phyloP scores from a whole-genome alignment of 495 filamentous ascomycete species.

The Talaromyces borbonicus region DNA sequence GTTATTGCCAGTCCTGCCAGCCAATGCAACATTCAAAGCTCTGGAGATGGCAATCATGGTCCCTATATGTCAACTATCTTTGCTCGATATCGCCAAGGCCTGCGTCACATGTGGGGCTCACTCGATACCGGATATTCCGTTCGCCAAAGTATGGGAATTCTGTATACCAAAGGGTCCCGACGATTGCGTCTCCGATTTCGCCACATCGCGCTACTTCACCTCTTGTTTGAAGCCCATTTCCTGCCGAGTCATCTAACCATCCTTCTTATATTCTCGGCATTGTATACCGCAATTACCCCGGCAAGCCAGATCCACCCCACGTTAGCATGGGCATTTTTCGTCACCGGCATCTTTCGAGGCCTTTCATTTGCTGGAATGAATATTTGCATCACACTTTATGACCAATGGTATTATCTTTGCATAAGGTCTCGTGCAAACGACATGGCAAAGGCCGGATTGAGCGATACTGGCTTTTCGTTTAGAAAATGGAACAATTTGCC shows the following conservation, averaged over 20 bases:
- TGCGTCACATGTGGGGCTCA: conserved; percentile 66
- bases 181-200: conserved; percentile 19
- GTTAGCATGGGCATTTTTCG: conserved; percentile 40
- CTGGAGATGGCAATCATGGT: conserved; percentile 36
- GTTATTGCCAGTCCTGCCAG: conserved; percentile 51
- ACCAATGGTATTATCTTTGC: conserved; percentile 49
- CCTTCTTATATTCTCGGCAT: conserved; percentile 46
- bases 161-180: conserved; percentile 15
- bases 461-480: conserved; percentile 48
- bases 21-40: conserved; percentile 55
- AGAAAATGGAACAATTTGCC: conserved; percentile 35
- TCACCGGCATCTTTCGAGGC: conserved; percentile 48
- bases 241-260: conserved; percentile 53
- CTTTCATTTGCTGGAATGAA: conserved; percentile 49
- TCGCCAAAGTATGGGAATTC: conserved; percentile 18
- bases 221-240: conserved; percentile 62
- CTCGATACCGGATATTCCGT: conserved; percentile 54
- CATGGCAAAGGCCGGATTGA: conserved; percentile 51
- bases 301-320: conserved; percentile 35
- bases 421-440: conserved; percentile 45
- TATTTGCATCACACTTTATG: conserved; percentile 50
- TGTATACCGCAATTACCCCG: conserved; percentile 42
- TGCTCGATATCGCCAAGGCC: conserved; percentile 55
- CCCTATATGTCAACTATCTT: conserved; percentile 37
- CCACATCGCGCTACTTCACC: conserved; percentile 40